Conservation (phyloP, 2,329 filamentous ascomycete genomes). For the Arthrobotrys megalospora region DNA sequence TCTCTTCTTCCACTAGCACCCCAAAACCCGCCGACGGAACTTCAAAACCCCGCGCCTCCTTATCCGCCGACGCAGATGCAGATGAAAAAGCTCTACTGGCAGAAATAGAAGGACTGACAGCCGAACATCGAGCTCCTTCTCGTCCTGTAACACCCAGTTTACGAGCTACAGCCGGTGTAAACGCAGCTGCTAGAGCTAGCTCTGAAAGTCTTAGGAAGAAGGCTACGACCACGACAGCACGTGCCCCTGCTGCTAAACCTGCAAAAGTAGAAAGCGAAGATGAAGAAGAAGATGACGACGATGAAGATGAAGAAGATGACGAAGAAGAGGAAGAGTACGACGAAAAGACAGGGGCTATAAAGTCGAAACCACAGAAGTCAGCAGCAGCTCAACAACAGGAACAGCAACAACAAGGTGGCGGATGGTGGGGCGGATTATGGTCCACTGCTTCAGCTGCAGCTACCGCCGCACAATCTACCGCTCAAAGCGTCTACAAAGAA, state of each 20-base stretch:
- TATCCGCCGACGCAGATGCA: constrained; percentile 67
- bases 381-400: constrained; percentile 61
- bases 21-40: constrained; percentile 67
- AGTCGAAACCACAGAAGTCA: constrained; percentile 5
- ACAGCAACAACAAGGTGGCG: constrained; percentile 72
- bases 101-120: constrained; percentile 85
- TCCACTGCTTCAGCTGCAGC: constrained; percentile 79
- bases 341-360: constrained; percentile 60
- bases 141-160: constrained; percentile 84
- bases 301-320: constrained; percentile 64
- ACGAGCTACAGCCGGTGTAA: constrained; percentile 66
- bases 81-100: constrained; percentile 83
- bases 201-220: constrained; percentile 62
- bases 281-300: constrained; percentile 70
- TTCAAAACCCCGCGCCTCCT: constrained; percentile 70
- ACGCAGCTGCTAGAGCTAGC: constrained; percentile 67
- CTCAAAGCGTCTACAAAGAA: constrained; percentile 92
- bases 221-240: constrained; percentile 65
- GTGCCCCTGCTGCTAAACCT: constrained; percentile 50
- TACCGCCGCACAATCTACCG: constrained; percentile 70
- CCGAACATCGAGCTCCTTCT: constrained; percentile 75
- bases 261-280: constrained; percentile 65
- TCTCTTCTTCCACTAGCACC: constrained; percentile 69
- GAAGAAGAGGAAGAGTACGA: constrained; percentile 52
- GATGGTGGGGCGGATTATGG: constrained; percentile 90